These are phyloP conservation scores for Verticillium albo-atrum DNA, from an alignment of 2,329 filamentous ascomycete species.

Conservation along the genomic window DNA sequence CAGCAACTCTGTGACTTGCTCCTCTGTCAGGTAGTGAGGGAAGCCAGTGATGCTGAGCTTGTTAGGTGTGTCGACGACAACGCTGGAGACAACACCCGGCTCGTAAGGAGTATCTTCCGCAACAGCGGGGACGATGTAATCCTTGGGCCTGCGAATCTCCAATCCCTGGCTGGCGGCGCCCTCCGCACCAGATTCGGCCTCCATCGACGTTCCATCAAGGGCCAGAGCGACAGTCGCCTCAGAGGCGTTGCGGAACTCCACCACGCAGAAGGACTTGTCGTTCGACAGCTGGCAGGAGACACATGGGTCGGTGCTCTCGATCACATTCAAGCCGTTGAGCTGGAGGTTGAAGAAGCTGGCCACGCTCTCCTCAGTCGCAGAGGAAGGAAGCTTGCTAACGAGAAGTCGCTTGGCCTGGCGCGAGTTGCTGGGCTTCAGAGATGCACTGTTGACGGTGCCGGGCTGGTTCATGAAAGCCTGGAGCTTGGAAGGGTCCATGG, in stretches of 20 bases:
- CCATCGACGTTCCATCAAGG: constrained; percentile 85
- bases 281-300: constrained; percentile 76
- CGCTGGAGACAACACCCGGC: constrained; percentile 69
- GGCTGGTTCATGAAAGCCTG: constrained; percentile 96
- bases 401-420: constrained; percentile 92
- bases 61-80: constrained; percentile 87
- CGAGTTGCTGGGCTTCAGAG: constrained; percentile 87
- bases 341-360: constrained; percentile 92
- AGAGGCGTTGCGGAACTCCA: constrained; percentile 83
- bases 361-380: constrained; percentile 70
- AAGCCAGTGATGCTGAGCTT: constrained; percentile 94
- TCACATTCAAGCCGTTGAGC: constrained; percentile 92
- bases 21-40: constrained; percentile 80
- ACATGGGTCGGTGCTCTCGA: constrained; percentile 80
- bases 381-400: constrained; percentile 73
- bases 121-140: constrained; percentile 88
- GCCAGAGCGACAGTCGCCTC: constrained; percentile 91
- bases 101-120: constrained; percentile 70
- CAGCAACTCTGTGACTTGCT: constrained; percentile 86
- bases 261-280: constrained; percentile 74
- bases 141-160: constrained; percentile 81
- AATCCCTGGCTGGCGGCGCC: constrained; percentile 57
- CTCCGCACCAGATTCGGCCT: constrained; percentile 57
- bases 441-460: constrained; percentile 65
- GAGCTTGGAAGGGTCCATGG: constrained; percentile 89